Base-by-base conservation (phyloP, 2,329 filamentous ascomycete genomes). In the Lasiodiplodia citricola region DNA sequence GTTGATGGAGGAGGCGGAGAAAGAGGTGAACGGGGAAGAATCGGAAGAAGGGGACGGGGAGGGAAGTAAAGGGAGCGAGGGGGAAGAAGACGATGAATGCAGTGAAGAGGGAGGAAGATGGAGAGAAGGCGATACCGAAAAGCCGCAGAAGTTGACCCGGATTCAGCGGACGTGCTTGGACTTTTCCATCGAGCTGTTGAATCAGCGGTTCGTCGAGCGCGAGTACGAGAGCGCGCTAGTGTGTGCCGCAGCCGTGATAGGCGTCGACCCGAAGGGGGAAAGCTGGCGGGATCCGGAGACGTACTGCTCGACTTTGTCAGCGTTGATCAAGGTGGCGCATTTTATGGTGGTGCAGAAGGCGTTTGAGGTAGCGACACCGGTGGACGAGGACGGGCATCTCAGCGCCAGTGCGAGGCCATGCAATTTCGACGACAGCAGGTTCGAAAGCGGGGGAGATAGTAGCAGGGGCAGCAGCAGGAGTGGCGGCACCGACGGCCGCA, bases 291-390 rank as follows among this genome's bases (percentile, higher is more conserved):
- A 70, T 21, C 67, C 69, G n/a, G 68, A 72, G 55, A 55, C 57
- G 69, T 73, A 72, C 63, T 70, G 58, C 52, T 74, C 25, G 25
- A 25, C 25, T 25, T 25, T 25, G 2, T 25, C 25, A 3, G 25
- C 25, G 25, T 25, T 25, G 5, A 72, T 74, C 41, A 74, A 73
- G 68, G 51, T 70, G 2, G 68, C 70, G 13, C 63, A 68, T 37
- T 74, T 73, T 54, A 73, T 74, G 56, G 70, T 74, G 2, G 63
- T 75, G n/a, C 56, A 74, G 69, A 65, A 74, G 54, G 71, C 63
- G 47, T 67, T 72, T 55, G 71, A 71, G 63, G 18, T 57, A 67
- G 57, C 70, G 31, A n/a, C 47, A 4, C 47, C 47, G 47, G 47
- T 8, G 47, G 47, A 51, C 18, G 47, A 51, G 47, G 47, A 51